These are phyloP conservation scores for Kodamaea fungicola DNA, from an alignment of 1,139 yeast genomes.

Conservation along the genomic window DNA sequence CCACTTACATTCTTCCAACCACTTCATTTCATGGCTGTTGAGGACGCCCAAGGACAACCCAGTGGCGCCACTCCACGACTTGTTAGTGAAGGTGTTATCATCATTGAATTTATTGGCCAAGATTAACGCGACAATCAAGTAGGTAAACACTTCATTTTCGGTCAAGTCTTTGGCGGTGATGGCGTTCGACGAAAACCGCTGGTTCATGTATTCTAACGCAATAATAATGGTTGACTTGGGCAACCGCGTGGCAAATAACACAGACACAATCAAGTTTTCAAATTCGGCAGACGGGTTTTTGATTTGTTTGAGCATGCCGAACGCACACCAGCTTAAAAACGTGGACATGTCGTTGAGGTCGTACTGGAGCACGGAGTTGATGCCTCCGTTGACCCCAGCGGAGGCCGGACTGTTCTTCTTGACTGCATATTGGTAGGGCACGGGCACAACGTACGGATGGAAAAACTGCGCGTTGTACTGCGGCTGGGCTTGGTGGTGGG, in stretches of 20 bases:
- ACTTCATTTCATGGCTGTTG: conserved; percentile 65
- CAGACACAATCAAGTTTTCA: conserved; percentile 59
- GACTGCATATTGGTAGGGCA: conserved; percentile 9
- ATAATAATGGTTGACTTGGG: conserved; percentile 78
- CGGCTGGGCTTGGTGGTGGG: conserved; percentile 9
- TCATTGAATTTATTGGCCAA: conserved; percentile 93
- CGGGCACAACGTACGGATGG: not conserved
- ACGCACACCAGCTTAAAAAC: conserved; percentile 65
- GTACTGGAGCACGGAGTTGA: conserved; percentile 73
- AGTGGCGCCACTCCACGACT: conserved; percentile 94
- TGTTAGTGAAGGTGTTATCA: conserved; percentile 93
- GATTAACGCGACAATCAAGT: conserved; percentile 67
- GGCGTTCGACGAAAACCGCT: conserved; percentile 30
- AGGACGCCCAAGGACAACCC: conserved; percentile 63
- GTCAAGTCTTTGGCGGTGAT: conserved; percentile 22
- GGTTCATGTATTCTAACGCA: conserved; percentile 71
- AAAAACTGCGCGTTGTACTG: conserved; percentile 2
- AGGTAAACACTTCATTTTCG: conserved; percentile 52
- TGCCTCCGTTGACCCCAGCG: conserved; percentile 60
- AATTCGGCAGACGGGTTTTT: conserved; percentile 53
- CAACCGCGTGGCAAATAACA: conserved; percentile 83
- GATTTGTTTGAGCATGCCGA: conserved; percentile 53
- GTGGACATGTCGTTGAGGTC: conserved; percentile 74
- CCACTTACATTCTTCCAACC: conserved; percentile 60
- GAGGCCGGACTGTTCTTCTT: conserved; percentile 12